Base-by-base conservation (phyloP, 768 basidiomycete genomes). In the Chalciporus pseudorubinellus region DNA sequence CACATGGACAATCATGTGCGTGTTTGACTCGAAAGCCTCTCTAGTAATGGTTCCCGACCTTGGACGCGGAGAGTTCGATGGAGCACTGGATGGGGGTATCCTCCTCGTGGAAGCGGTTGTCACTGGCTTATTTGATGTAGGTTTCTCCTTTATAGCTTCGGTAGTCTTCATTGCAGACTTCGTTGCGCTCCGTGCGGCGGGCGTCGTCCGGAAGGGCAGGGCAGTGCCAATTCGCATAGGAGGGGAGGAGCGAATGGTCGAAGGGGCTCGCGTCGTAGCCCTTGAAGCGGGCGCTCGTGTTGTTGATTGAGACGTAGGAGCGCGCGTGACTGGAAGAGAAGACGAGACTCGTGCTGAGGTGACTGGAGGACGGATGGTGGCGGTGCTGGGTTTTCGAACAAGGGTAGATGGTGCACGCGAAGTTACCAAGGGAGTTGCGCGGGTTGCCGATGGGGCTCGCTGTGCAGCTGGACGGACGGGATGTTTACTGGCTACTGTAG, bases 11-110 rank as follows among this genome's bases (percentile, higher is more conserved):
- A 42, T 57, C 22, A 53, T 26, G 39, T 63, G 66, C 3, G 55
- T 51, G 39, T 63, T 61, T 14, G 61, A 51, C 38, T 61, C 59
- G 29, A 63, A 61, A n/a, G 42, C 59, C 3, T 42, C 61, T 22
- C 50, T 63, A 39, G 59, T 61, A 26, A 63, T 66, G 38, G 65
- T 68, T 8, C 63, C 61, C 4, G 61, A 58, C 33, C 64, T 58
- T 5, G 61, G 57, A 6, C 64, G 59, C 7, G 39, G 18, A 2
- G 44, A 40, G 20, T 20, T 45, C 5, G 43, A 47, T 3, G 42
- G 8, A 9, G 36, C 16, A 5, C 49, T 46, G 10, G 47, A 52
- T 16, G 29, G 14, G 1, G 53, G 9, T 2, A 18, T 24, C 22
- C 39, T 43, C 46, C 34, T 51, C 12, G 49, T 8, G 2, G 21